phyloP scores from a whole-genome alignment of 176 grass and related monocot species.

The Chrysopogon serrulatus region DNA sequence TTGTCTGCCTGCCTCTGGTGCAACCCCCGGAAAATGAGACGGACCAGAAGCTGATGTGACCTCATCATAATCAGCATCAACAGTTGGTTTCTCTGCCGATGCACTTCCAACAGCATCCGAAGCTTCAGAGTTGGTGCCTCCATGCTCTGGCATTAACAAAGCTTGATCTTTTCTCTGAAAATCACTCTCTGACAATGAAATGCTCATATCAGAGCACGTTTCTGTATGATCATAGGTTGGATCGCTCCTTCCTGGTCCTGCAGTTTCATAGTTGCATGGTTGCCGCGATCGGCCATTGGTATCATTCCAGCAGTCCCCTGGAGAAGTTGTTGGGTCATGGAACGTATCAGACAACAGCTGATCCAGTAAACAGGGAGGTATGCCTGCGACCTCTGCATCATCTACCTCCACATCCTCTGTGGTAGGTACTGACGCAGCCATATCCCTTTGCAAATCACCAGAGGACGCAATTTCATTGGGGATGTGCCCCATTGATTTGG shows the following conservation, averaged over 20 bases:
- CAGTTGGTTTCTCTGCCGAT: neutral
- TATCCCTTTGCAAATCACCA: conserved; percentile 8
- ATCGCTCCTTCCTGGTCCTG: neutral
- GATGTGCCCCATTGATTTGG: conserved; percentile 51
- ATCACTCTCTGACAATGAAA: conserved; percentile 43
- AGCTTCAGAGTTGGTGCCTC: neutral
- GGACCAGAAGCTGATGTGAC: conserved; percentile 11
- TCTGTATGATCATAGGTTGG: conserved; percentile 8
- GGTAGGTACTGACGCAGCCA: neutral
- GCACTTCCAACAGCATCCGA: neutral
- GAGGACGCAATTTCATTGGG: neutral
- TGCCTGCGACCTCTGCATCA: neutral
- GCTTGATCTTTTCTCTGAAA: conserved; percentile 6
- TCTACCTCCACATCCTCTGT: conserved; percentile 7
- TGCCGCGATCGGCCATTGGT: conserved; percentile 21
- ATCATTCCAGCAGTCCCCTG: conserved; percentile 51
- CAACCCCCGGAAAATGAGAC: neutral
- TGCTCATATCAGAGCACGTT: conserved; percentile 40
- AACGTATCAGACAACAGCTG: conserved; percentile 31
- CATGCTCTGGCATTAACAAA: neutral
- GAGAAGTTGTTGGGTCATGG: conserved; percentile 35
- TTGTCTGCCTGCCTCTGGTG: neutral
- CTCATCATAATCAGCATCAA: conserved; percentile 10
- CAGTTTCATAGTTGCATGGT: conserved; percentile 25
- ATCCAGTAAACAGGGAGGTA: conserved; percentile 9